phyloP scores from a whole-genome alignment of 192 early-diverging fungal species.

The Funneliformis geosporum region DNA sequence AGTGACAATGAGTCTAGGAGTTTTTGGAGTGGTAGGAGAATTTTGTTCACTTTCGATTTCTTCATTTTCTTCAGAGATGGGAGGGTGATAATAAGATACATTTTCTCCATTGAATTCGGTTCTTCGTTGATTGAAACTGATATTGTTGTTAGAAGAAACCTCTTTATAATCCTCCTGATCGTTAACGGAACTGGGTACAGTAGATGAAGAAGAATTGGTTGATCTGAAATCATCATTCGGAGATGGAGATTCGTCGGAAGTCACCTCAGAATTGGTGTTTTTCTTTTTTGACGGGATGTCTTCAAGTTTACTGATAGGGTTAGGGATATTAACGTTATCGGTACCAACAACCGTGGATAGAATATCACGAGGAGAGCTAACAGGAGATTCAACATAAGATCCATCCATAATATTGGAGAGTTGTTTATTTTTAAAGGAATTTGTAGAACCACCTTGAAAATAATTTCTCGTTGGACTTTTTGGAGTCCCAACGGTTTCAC shows the following conservation, averaged over 20 bases:
- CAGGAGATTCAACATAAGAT: not conserved
- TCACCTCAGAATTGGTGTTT: too few relatives aligned
- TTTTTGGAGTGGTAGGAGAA: not conserved
- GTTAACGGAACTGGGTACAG: too few relatives aligned
- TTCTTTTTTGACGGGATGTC: not conserved
- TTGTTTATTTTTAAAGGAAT: not conserved
- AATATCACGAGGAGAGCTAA: too few relatives aligned
- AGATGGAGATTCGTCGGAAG: too few relatives aligned
- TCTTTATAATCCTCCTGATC: too few relatives aligned
- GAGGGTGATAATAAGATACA: too few relatives aligned
- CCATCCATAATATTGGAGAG: not conserved
- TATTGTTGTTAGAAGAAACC: not conserved
- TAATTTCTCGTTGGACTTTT: too few relatives aligned
- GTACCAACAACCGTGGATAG: too few relatives aligned
- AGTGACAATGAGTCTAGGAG: not conserved
- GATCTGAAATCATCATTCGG: not conserved
- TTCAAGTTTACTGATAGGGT: not conserved
- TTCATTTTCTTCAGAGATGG: too few relatives aligned
- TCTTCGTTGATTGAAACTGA: not conserved
- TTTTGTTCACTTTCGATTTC: too few relatives aligned
- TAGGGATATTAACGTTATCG: not conserved
- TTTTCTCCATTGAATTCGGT: not conserved
- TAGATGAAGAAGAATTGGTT: too few relatives aligned
- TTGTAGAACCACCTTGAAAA: too few relatives aligned
- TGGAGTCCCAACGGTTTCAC: not conserved